phyloP scores from a whole-genome alignment of 495 filamentous ascomycete genomes.

The Penicillium desertorum region DNA sequence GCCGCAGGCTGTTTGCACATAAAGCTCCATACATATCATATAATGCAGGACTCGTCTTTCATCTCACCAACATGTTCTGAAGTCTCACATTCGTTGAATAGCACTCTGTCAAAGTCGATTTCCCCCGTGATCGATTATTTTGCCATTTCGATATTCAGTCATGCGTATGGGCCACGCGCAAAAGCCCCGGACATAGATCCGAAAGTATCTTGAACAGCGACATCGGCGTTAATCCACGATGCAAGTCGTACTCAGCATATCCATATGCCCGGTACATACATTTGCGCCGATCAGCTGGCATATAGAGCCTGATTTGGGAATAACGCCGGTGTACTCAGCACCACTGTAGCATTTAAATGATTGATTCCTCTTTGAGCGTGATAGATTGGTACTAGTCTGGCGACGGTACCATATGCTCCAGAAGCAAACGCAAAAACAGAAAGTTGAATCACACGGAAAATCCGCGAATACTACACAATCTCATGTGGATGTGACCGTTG shows the following conservation, averaged over 20 bases:
- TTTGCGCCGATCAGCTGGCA: background rate
- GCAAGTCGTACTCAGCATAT: background rate
- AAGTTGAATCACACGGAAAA: background rate
- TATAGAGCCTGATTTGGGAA: background rate
- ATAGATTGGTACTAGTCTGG: too few relatives aligned
- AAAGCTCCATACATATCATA: too few relatives aligned
- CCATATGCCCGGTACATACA: background rate
- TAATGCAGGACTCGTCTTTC: too few relatives aligned
- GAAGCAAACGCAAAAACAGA: background rate
- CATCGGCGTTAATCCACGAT: background rate
- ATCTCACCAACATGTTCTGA: background rate
- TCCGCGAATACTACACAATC: background rate
- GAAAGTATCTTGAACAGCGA: background rate
- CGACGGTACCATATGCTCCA: background rate
- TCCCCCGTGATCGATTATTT: background rate
- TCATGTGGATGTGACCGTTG: background rate
- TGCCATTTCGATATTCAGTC: background rate
- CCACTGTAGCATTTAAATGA: constrained; percentile 4
- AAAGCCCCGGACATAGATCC: background rate
- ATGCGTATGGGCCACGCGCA: background rate
- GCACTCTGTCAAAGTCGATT: background rate
- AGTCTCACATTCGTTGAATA: background rate
- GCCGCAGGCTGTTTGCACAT: too few relatives aligned
- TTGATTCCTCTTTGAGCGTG: background rate
- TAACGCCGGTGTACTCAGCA: background rate